These are phyloP conservation scores for Spencermartinsiella europaea DNA, from an alignment of 805 yeast genomes.

Conservation along the genomic window DNA sequence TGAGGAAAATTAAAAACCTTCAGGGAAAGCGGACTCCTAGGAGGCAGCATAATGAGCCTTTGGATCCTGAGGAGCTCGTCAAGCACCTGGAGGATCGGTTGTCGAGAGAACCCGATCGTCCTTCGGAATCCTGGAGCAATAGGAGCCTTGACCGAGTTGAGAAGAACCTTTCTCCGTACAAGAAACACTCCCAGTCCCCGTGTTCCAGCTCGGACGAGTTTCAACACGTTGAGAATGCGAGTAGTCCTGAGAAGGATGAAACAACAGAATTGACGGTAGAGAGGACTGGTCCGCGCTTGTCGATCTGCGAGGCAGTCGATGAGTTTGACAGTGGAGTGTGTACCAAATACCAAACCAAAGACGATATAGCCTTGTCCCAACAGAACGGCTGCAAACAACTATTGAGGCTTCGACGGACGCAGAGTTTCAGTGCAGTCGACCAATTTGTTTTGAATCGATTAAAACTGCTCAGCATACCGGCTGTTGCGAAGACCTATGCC, in stretches of 20 bases:
- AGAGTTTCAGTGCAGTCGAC: background rate
- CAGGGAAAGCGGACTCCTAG: conserved; percentile 2
- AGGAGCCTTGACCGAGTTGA: background rate
- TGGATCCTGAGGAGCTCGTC: background rate
- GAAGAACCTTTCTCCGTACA: background rate
- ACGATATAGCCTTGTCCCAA: background rate
- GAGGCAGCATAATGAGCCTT: background rate
- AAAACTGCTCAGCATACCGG: background rate
- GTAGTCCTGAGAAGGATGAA: background rate
- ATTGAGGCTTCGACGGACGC: background rate
- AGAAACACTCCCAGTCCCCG: background rate
- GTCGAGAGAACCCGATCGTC: background rate
- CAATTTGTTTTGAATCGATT: background rate
- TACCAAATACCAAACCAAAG: background rate
- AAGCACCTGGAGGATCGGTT: background rate
- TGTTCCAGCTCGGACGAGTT: conserved; percentile 10
- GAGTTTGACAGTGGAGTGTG: background rate
- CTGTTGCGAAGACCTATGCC: background rate
- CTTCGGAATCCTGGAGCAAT: background rate
- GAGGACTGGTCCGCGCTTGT: too few relatives aligned
- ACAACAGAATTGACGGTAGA: too few relatives aligned
- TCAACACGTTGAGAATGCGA: background rate
- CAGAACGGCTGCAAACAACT: too few relatives aligned
- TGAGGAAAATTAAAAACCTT: conserved; percentile 6
- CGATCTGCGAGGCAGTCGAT: too few relatives aligned